A percentile compares a stretch with the other conserved stretches of the same genome.
Conservation (phyloP, 768 basidiomycete genomes). For the Suillus plorans region DNA sequence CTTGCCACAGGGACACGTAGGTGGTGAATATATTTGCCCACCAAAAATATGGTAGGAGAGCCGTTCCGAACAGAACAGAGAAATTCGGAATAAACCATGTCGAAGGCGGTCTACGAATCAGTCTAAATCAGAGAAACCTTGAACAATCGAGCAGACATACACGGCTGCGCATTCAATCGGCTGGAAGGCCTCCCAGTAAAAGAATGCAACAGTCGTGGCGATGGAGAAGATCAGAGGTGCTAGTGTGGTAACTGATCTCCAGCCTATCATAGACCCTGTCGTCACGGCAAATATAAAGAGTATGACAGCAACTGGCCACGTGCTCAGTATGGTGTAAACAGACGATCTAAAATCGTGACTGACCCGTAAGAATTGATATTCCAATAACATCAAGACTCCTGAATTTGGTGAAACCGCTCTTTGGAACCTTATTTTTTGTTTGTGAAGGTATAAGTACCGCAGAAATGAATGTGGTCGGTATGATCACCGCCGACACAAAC, state of each 20-base stretch:
- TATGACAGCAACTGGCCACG: background rate
- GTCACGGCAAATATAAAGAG: conserved; percentile 32
- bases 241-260: conserved; percentile 36
- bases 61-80: conserved; percentile 33
- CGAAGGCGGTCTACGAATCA: background rate
- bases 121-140: background rate
- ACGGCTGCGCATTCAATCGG: conserved; percentile 35
- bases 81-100: conserved; percentile 36
- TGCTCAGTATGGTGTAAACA: background rate
- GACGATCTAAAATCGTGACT: background rate
- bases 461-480: background rate
- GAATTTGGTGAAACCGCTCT: background rate
- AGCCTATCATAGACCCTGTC: conserved; percentile 44
- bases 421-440: background rate
- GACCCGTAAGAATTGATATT: background rate
- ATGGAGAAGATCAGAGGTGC: conserved; percentile 45
- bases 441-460: background rate
- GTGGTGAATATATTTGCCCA: conserved; percentile 35
- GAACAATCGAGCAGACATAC: background rate
- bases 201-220: conserved; percentile 37
- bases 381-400: background rate
- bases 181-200: conserved; percentile 40
- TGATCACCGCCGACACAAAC: background rate
- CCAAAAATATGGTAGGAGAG: conserved; percentile 41
- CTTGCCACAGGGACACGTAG: conserved; percentile 36